phyloP scores from a whole-genome alignment of 192 early-diverging fungal genomes.

The Linnemannia zychae region DNA sequence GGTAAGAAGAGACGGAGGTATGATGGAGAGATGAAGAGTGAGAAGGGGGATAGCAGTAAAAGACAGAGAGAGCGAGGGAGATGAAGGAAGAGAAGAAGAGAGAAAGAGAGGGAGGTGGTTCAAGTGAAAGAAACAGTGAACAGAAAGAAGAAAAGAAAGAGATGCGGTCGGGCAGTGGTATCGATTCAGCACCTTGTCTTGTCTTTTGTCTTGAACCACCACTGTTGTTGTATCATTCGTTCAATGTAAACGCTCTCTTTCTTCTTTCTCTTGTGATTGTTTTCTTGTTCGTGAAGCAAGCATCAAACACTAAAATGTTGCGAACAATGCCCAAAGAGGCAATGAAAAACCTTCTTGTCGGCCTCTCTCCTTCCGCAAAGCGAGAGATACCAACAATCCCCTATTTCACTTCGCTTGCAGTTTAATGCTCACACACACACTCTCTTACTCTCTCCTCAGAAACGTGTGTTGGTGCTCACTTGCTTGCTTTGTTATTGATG shows the following conservation, averaged over 20 bases:
- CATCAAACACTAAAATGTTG: background rate
- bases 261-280: background rate
- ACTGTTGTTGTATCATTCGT: background rate
- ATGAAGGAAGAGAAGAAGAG: background rate
- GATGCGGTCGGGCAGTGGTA: background rate
- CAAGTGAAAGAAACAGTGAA: background rate
- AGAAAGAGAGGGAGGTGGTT: background rate
- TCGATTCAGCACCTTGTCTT: background rate
- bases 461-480: background rate
- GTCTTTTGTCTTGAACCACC: too few relatives aligned
- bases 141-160: background rate
- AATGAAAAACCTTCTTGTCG: conserved; percentile 2
- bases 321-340: conserved; percentile 17
- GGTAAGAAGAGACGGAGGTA: background rate
- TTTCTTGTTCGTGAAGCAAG: background rate
- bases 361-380: background rate
- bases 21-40: background rate
- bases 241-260: background rate
- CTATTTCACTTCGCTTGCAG: background rate
- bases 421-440: background rate
- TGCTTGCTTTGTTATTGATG: background rate
- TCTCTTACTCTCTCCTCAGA: background rate
- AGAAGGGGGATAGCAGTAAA: background rate
- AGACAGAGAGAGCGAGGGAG: background rate
- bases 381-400: background rate